Evolutionary conservation across 129 eudicot species (phyloP).

Genomic region (Flaveria trinervia): DNA sequence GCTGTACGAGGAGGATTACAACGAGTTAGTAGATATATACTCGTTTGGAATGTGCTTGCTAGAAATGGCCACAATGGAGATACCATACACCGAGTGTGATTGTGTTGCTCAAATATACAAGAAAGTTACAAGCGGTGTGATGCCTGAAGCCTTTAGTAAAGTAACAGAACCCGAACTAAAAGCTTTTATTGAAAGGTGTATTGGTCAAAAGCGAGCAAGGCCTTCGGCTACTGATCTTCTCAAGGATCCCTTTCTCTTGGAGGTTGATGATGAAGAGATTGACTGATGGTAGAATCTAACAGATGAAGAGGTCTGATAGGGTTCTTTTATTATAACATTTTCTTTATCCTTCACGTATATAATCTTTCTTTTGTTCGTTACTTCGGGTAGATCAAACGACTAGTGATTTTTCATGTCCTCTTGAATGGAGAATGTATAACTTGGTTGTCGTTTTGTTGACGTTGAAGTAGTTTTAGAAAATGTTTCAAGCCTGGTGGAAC

Average conservation of each 20-base stretch:
- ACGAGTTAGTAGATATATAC: conserved; percentile 70
- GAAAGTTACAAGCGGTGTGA: conserved; percentile 66
- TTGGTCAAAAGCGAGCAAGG: conserved; percentile 56
- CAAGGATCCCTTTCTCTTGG: conserved; percentile 65
- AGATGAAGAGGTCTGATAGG: background rate
- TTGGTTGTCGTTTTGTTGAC: conserved; percentile 15
- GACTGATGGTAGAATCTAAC: conserved; percentile 15
- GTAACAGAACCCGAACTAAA: conserved; percentile 56
- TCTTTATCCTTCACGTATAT: conserved; percentile 12
- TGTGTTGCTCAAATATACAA: conserved; percentile 68
- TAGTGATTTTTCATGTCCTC: background rate
- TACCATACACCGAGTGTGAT: conserved; percentile 74
- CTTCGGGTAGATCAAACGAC: background rate
- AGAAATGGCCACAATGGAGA: conserved; percentile 77
- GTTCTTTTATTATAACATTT: background rate
- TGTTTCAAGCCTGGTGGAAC: background rate
- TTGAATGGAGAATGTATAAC: conserved; percentile 8
- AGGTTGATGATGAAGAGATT: conserved; percentile 27
- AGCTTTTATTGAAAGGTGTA: conserved; percentile 64
- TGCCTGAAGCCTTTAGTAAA: conserved; percentile 62
- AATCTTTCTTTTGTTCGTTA: conserved; percentile 1
- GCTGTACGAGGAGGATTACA: conserved; percentile 77
- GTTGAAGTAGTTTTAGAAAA: background rate
- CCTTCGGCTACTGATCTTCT: conserved; percentile 74
- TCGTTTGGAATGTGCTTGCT: conserved; percentile 83